Conservation (phyloP, 2,329 filamentous ascomycete genomes). For the Pleoardoris graminearum region DNA sequence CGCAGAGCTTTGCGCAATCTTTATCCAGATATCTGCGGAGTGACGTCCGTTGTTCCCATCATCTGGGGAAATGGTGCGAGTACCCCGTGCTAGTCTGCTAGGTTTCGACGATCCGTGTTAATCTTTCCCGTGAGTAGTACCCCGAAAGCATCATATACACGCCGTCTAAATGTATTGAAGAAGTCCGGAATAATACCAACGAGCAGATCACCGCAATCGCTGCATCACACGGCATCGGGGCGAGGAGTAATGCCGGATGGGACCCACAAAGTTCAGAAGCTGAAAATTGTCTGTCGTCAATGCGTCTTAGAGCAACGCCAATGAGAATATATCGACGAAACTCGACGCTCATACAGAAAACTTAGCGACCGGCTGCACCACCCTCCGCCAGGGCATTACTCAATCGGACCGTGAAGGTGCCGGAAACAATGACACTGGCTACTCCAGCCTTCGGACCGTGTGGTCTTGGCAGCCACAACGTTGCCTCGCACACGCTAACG, state of each 20-base stretch:
- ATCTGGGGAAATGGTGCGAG: not conserved
- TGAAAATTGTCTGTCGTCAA: too few relatives aligned
- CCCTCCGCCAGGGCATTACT: too few relatives aligned
- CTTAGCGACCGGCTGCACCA: too few relatives aligned
- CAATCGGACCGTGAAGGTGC: too few relatives aligned
- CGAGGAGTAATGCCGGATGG: not conserved
- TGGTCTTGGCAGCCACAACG: too few relatives aligned
- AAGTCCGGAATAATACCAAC: not conserved
- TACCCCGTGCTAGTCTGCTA: not conserved
- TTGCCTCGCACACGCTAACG: too few relatives aligned
- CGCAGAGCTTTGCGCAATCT: not conserved
- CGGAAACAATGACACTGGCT: too few relatives aligned
- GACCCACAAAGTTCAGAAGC: too few relatives aligned
- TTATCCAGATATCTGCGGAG: not conserved
- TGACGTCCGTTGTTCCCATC: not conserved
- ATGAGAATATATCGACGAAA: too few relatives aligned
- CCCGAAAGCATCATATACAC: not conserved
- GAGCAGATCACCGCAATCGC: not conserved
- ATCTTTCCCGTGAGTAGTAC: not conserved
- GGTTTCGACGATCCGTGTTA: conserved; percentile 1
- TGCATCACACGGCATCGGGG: not conserved
- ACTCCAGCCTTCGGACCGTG: too few relatives aligned
- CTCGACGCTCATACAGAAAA: too few relatives aligned
- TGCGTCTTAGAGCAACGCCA: too few relatives aligned
- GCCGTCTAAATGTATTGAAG: not conserved